Base-by-base conservation (phyloP, 2,329 filamentous ascomycete species). In the Xylaria sp. region DNA sequence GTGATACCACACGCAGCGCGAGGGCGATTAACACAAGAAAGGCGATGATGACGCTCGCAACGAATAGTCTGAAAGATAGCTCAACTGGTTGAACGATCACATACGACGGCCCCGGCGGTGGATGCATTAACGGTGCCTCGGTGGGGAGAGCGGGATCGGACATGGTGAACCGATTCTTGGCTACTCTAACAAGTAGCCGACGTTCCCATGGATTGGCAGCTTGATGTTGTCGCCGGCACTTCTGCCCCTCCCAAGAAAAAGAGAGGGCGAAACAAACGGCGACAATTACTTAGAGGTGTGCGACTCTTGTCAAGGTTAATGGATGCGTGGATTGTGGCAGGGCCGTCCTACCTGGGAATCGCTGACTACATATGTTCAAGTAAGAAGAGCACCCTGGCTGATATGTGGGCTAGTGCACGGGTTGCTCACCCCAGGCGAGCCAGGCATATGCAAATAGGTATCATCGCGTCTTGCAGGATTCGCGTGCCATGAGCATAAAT, bases 51-150 rank as follows among this genome's bases (percentile, higher is more conserved):
- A 65, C 20, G 58, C 64, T 69, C 26, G 63, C 59, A 17, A 72
- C 42, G 42, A 73, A 72, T 10, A 73, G 46, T 63, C 68, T 60
- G 26, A 72, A 67, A 36, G 68, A 62, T 28, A 71, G 49, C 7
- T 66, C 64, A 53, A 63, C 42, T 31, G 71, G 71, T 17, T 56
- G 33, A 1, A 71, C 65, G 7, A 54, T 61, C 11, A 71, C 67
- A 15, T 71, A 71, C 3, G 70, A 66, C 38, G 70, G 67, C 23
- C 70, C 70, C 23, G 70, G 70, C 33, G 70, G 70, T 23, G 70
- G 70, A 11, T 17, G 33, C 15, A 62, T 56, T 46, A 70, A 38
- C 13, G 70, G 67, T 13, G 62, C 40, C 53, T 70, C 64, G 11
- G 65, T 70, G 23, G 70, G 67, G 31, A 71, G 65, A 23, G 10